Conservation (phyloP, 805 yeast species). For the Yarrowia yakushimensis region DNA sequence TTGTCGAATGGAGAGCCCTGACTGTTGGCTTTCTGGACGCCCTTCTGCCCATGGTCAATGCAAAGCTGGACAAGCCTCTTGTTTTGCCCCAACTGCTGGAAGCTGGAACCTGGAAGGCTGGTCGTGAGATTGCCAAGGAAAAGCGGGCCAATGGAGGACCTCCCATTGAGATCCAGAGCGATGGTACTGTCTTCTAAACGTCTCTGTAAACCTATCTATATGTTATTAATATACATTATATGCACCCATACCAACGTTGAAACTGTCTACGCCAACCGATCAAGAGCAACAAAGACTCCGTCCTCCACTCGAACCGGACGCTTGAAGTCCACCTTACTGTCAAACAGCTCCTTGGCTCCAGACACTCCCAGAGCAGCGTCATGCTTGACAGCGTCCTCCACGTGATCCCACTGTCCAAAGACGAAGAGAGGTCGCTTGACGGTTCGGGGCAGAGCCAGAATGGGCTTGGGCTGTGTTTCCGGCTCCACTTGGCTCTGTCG, state of each 20-base stretch:
- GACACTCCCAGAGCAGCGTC: constrained; percentile 53
- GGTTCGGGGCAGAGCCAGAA: constrained; percentile 27
- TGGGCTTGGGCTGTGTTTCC: constrained; percentile 31
- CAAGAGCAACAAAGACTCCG: constrained; percentile 49
- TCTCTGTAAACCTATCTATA: not conserved
- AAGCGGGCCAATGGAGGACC: constrained; percentile 54
- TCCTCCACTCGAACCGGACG: constrained; percentile 65
- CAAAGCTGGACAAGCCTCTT: constrained; percentile 40
- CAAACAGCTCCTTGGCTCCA: constrained; percentile 63
- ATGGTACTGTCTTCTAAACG: constrained; percentile 58
- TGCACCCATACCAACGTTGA: not conserved
- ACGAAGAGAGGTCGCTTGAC: constrained; percentile 49
- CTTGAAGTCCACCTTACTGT: constrained; percentile 55
- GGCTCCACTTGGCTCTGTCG: constrained; percentile 28
- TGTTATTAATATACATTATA: constrained; percentile 1
- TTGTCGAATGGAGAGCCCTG: constrained; percentile 65
- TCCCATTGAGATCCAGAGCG: constrained; percentile 59
- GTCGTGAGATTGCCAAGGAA: constrained; percentile 55
- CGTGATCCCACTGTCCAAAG: constrained; percentile 60
- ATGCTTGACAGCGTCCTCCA: constrained; percentile 49
- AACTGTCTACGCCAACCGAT: constrained; percentile 3
- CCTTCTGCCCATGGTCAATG: constrained; percentile 51
- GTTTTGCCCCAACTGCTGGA: constrained; percentile 58
- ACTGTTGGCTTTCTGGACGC: constrained; percentile 56
- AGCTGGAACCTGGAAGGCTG: constrained; percentile 68